Conservation (phyloP, 176 grass and related monocot species). For the sorghum (Sorghum bicolor) region Sorghum_bicolor_NCBIv3 NC_012876.2:59747501-59748000, state of each 20-base stretch:
- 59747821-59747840: background rate
- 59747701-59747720: background rate
- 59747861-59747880: slow-evolving; percentile 58
- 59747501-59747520: background rate
- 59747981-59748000: slow-evolving; percentile 92
- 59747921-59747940: slow-evolving; percentile 85
- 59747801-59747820: background rate
- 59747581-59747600: slow-evolving; percentile 7
- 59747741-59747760: background rate
- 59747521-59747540: background rate
- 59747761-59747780: background rate
- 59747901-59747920: slow-evolving; percentile 75
- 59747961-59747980: slow-evolving; percentile 92
- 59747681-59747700: background rate
- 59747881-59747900: slow-evolving; percentile 34
- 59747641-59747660: background rate
- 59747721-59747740: background rate
- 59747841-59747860: slow-evolving; percentile 26
- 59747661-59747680: slow-evolving; percentile 11
- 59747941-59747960: slow-evolving; percentile 93
- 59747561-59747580: slow-evolving; percentile 18
- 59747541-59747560: background rate
- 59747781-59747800: slow-evolving; percentile 23
- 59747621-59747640: slow-evolving; percentile 1
- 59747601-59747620: too few species aligned